A percentile compares a stretch with the other conserved stretches of the same genome.
Conservation (phyloP, 805 yeast species). For the Schwanniomyces polymorphus region DNA sequence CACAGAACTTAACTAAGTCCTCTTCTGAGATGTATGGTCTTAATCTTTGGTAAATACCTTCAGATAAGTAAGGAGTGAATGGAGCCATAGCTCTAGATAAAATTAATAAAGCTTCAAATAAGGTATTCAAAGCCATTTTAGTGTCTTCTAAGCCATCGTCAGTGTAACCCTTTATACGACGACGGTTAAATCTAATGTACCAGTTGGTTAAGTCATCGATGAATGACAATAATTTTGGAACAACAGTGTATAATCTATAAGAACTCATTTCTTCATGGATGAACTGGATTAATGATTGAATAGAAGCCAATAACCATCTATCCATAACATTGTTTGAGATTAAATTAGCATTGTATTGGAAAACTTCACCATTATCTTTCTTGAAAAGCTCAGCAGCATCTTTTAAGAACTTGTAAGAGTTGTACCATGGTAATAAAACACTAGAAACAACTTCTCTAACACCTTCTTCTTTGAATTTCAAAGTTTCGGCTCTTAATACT, state of each 20-base stretch:
- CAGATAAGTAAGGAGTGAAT: constrained; percentile 95
- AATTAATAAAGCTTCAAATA: constrained; percentile 86
- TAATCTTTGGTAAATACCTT: constrained; percentile 79
- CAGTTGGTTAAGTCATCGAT: constrained; percentile 96
- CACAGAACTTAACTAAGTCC: constrained; percentile 44
- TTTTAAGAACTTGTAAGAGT: constrained; percentile 93
- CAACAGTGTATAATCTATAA: constrained; percentile 93
- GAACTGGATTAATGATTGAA: constrained; percentile 83
- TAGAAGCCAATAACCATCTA: constrained; percentile 94
- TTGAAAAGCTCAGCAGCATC: constrained; percentile 85
- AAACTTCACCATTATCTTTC: constrained; percentile 71
- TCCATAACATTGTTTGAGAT: constrained; percentile 91
- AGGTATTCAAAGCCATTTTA: constrained; percentile 80
- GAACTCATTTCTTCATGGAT: constrained; percentile 88
- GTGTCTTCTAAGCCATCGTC: constrained; percentile 85
- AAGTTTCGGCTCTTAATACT: constrained; percentile 92
- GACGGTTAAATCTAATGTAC: constrained; percentile 98
- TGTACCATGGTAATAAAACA: constrained; percentile 98
- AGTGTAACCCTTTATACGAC: constrained; percentile 85
- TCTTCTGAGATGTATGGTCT: constrained; percentile 60
- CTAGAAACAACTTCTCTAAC: constrained; percentile 96
- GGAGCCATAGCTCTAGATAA: constrained; percentile 98
- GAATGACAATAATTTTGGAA: constrained; percentile 83
- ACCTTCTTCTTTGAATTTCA: constrained; percentile 98
- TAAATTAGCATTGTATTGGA: constrained; percentile 65